phyloP scores from a whole-genome alignment of 177 flowering plant genomes.

The Vitis hybrid region DNA sequence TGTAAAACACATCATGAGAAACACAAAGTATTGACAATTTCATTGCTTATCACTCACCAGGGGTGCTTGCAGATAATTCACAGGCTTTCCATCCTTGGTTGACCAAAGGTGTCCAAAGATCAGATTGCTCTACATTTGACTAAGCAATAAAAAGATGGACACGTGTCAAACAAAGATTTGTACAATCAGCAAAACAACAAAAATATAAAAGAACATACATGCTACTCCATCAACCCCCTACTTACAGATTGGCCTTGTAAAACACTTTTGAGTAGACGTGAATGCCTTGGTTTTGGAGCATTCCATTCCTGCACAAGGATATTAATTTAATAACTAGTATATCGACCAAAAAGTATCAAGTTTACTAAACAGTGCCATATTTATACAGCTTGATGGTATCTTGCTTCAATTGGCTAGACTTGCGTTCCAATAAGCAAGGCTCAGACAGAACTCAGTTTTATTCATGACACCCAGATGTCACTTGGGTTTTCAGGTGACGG shows the following conservation, averaged over 20 bases:
- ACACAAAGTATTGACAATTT: neutral
- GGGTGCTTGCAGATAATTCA: constrained; percentile 21
- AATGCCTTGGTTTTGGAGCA: constrained; percentile 77
- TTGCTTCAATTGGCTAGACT: no score
- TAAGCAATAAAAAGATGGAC: constrained; percentile 21
- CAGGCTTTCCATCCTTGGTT: constrained; percentile 80
- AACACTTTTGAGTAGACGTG: constrained; percentile 68
- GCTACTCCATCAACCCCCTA: constrained; percentile 20
- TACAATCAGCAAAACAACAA: neutral
- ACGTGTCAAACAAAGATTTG: neutral
- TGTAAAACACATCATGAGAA: neutral
- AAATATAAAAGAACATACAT: neutral
- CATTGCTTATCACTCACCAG: constrained; percentile 46
- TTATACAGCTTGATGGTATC: no score
- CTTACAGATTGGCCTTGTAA: constrained; percentile 58
- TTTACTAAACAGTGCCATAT: no score
- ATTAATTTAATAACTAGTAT: neutral
- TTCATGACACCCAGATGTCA: no score
- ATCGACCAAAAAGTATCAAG: no score
- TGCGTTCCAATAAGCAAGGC: no score
- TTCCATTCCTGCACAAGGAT: constrained; percentile 75
- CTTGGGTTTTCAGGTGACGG: no score
- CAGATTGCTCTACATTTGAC: constrained; percentile 49
- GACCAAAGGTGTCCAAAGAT: constrained; percentile 77
- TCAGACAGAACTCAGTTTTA: no score